Conservation (phyloP, 768 basidiomycete species). For the Cubamyces lactineus region DNA sequence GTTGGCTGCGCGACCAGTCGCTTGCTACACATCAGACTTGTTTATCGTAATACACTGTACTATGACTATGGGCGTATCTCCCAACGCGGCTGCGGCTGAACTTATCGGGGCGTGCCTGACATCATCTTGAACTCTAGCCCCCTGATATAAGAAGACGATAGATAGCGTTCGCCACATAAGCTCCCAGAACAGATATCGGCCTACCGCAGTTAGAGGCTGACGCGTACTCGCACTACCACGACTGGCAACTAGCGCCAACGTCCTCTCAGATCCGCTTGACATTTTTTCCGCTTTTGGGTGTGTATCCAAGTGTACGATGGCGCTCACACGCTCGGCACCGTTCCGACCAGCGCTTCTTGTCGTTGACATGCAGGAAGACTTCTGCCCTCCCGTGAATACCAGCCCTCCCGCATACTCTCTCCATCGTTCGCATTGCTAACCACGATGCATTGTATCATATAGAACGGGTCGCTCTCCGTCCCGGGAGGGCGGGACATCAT, state of each 20-base stretch:
- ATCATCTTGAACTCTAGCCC: no score
- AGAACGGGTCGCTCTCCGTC: constrained; percentile 71
- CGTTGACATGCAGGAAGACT: constrained; percentile 86
- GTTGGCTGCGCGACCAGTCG: not conserved
- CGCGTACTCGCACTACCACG: no score
- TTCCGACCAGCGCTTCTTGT: constrained; percentile 62
- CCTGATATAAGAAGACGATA: no score
- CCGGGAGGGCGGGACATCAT: constrained; percentile 61
- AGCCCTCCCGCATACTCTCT: not conserved
- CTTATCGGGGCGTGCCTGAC: no score
- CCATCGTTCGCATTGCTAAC: not conserved
- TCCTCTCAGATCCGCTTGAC: not conserved
- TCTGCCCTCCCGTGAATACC: constrained; percentile 47
- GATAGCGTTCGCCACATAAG: no score
- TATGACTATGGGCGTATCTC: no score
- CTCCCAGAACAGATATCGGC: no score
- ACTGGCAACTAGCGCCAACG: not conserved
- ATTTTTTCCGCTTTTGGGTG: not conserved
- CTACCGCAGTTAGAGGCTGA: no score
- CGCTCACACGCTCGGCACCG: not conserved
- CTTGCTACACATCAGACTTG: no score
- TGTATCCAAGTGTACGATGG: constrained; percentile 5
- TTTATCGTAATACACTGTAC: no score
- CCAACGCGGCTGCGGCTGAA: no score
- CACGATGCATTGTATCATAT: not conserved